Base-by-base conservation (phyloP, 257 asterid species). In the Ilex aquifolium region DNA sequence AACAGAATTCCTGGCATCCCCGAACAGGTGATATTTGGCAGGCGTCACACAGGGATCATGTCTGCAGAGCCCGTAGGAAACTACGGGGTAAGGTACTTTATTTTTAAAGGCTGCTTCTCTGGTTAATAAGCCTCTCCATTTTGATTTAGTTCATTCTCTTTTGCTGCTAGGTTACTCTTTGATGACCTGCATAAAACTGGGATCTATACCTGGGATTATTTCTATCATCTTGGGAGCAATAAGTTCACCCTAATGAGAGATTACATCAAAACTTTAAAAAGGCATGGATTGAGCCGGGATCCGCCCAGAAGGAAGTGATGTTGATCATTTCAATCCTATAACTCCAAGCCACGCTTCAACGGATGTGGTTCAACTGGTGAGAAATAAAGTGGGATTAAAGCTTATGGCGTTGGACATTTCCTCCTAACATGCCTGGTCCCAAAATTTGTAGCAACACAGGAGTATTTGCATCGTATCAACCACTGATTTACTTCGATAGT, bases 161-260 rank as follows among this genome's bases (percentile, higher is more conserved):
- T 39, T 31, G 48, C 17, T 14, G 69, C 57, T 63, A 88, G 98
- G 79, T 79, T 82, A 66, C 82, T 81, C 56, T 89, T 92, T 10
- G 95, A 87, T 53, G 98, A 89, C 77, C 69, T 88, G 85, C 98
- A 85, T 63, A 85, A 82, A 71, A 88, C 97, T 3, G 93, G 95
- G 57, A 88, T 92, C 77, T 92, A 78, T 63, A 89, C 95, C 5
- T 92, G 97, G 98, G 95, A 80, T 51, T 87, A 85, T 77, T 82
- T 87, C 31, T 78, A 83, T 77, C 78, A 83, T 66, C 95, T 92
- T 31, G 97, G 99, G 36, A 76, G 77, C 81, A 79, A 83, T 72
- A 92, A 81, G 83, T 85, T 85, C 53, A 17, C 85, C 52, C 84
- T 87, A 65, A 89, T 87, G 93, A 85, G 88, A 78, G 70, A 79